Evolutionary conservation across 345 rosid species (phyloP), one percentile per base, ranked within the genome.

Genomic region (Syzygium aqueum): DNA sequence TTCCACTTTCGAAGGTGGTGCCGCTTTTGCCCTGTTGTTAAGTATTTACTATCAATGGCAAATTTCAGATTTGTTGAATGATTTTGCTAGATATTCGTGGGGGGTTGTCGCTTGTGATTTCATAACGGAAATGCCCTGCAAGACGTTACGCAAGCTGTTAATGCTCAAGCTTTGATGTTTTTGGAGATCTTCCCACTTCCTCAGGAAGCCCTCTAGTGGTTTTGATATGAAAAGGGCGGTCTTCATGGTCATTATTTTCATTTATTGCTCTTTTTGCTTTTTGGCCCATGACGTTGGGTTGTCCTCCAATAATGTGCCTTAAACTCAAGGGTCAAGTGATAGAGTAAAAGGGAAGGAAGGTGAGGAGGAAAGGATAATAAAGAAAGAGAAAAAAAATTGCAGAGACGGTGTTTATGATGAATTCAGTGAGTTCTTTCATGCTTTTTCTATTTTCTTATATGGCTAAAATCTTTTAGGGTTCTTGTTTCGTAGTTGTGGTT

Each of bases 401-500:
- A 53, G 56, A 84, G 86, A 21, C 40, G 43, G 43, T 50, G 52
- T 83, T 50, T n/a, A 19, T 83, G 52, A 49, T 50, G 56, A 49
- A 25, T 83, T 83, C 52, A 14, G 53, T 50, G 30, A 84, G 53
- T 84, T 84, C 28, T 49, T 84, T 37, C 82, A 19, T 73, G 82
- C 27, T 73, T 6, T 73, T 37, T 73, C 82, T 50, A 14, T 65
- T 12, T 46, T 85, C 67, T 46, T 61, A 61, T 12, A 50, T 51
- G 33, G 52, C 67, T 52, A 63, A 30, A 52, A 61, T 59, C 87
- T 85, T 65, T 50, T 49, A 51, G 28, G 63, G 51, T 27, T 23
- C 84, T 84, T 61, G 86, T 57, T 51, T 83, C 59, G 90, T 85
- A 88, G 88, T 65, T 92, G 63, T 88, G 95, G 95, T 97, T 94